phyloP scores from a whole-genome alignment of 495 filamentous ascomycete genomes.

The Lasiosphaeris hirsuta region DNA sequence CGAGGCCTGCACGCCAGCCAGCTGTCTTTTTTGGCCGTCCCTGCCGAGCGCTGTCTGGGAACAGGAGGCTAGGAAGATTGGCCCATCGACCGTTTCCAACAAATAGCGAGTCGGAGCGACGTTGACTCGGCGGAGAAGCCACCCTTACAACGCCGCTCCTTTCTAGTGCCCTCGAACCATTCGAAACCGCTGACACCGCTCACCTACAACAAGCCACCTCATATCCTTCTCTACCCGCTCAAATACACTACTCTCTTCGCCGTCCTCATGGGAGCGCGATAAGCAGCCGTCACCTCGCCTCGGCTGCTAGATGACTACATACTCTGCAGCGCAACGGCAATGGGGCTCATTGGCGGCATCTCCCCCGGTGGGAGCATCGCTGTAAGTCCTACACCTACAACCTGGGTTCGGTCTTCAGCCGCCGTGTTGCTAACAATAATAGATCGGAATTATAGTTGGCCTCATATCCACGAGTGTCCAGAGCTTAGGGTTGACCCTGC shows the following conservation, averaged over 20 bases:
- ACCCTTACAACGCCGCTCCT: too few species aligned
- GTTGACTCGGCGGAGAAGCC: too few species aligned
- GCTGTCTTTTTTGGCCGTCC: too few species aligned
- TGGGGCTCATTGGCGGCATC: slow-evolving; percentile 77
- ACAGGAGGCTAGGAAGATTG: too few species aligned
- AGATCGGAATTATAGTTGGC: slow-evolving; percentile 92
- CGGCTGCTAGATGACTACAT: slow-evolving; percentile 28
- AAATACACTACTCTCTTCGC: not conserved
- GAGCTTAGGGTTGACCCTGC: slow-evolving; percentile 92
- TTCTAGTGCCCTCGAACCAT: too few species aligned
- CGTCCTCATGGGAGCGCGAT: slow-evolving; percentile 25
- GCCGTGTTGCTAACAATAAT: slow-evolving; percentile 17
- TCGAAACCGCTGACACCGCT: too few species aligned
- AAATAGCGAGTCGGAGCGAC: too few species aligned
- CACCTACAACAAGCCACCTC: too few species aligned
- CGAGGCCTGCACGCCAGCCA: too few species aligned
- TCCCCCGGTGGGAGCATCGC: slow-evolving; percentile 84
- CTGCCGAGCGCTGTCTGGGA: too few species aligned
- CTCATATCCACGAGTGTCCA: slow-evolving; percentile 90
- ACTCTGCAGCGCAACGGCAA: slow-evolving; percentile 31
- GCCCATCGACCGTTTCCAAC: too few species aligned
- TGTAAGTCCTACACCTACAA: slow-evolving; percentile 51
- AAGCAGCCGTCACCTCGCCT: slow-evolving; percentile 18
- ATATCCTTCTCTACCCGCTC: not conserved
- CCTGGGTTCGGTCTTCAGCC: slow-evolving; percentile 3